Percentiles rank a stretch among this genome's conserved stretches.
Evolutionary conservation across 2,329 filamentous ascomycete species (phyloP).

Genomic region (Acrodontium crateriforme): DNA sequence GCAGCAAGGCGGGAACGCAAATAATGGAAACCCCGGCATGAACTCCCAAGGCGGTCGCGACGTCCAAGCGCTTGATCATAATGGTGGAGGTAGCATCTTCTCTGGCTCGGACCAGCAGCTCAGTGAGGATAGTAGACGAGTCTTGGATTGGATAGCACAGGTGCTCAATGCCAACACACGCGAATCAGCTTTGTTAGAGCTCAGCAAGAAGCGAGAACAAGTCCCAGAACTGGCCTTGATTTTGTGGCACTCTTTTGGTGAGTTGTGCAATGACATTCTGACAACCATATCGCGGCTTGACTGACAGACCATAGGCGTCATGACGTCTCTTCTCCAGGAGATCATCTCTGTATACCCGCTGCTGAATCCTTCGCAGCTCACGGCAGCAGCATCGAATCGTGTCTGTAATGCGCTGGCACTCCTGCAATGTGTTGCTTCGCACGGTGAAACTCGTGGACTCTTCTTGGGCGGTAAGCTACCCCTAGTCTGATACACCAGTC

Average conservation of each 20-base stretch:
- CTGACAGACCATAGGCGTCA: no score
- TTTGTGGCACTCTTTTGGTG: slow-evolving; percentile 97
- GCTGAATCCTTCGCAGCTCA: slow-evolving; percentile 91
- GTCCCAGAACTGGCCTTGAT: slow-evolving; percentile 93
- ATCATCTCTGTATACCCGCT: slow-evolving; percentile 98
- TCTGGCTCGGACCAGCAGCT: slow-evolving; percentile 17
- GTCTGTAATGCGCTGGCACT: slow-evolving; percentile 95
- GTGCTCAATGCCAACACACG: slow-evolving; percentile 75
- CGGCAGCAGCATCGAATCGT: slow-evolving; percentile 89
- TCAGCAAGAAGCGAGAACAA: slow-evolving; percentile 98
- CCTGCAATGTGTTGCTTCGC: slow-evolving; percentile 90
- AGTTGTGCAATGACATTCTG: no score
- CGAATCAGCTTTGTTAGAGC: slow-evolving; percentile 80
- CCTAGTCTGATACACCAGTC: background rate
- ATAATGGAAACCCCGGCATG: slow-evolving; percentile 10
- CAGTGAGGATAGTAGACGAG: slow-evolving; percentile 75
- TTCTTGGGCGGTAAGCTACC: slow-evolving; percentile 69
- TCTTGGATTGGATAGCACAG: slow-evolving; percentile 87
- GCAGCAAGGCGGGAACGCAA: slow-evolving; percentile 22
- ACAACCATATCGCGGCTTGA: background rate
- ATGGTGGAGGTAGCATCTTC: slow-evolving; percentile 19
- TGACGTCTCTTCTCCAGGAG: slow-evolving; percentile 93
- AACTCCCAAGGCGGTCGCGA: slow-evolving; percentile 40
- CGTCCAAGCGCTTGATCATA: slow-evolving; percentile 7
- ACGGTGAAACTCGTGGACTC: slow-evolving; percentile 86